phyloP scores from a whole-genome alignment of 106 monocot species.

The Hemerocallis citrina region DNA sequence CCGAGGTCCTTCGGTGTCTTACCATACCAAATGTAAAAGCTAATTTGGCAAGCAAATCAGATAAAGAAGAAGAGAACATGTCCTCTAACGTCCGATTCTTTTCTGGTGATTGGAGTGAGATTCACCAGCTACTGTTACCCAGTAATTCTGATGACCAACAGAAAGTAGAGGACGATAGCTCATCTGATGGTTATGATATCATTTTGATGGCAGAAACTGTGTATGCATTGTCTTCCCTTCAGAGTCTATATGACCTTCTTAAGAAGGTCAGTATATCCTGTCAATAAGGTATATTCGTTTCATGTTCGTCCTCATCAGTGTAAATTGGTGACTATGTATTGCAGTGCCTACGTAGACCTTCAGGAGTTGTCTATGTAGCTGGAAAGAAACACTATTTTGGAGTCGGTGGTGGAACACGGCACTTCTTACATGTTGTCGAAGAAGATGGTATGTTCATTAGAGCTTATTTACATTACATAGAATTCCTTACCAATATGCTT shows the following conservation, averaged over 20 bases:
- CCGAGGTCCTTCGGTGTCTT: constrained; percentile 65
- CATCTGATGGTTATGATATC: constrained; percentile 61
- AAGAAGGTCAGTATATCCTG: constrained; percentile 51
- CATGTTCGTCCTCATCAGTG: background rate
- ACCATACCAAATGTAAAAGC: constrained; percentile 78
- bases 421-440: constrained; percentile 61
- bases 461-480: background rate
- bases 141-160: constrained; percentile 3
- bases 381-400: constrained; percentile 99
- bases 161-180: background rate
- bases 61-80: background rate
- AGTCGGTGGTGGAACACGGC: constrained; percentile 93
- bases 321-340: constrained; percentile 5
- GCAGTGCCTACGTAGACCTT: constrained; percentile 45
- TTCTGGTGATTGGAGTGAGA: constrained; percentile 94
- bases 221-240: constrained; percentile 54
- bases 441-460: constrained; percentile 79
- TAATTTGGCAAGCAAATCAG: constrained; percentile 32
- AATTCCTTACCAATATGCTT: background rate
- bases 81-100: constrained; percentile 46
- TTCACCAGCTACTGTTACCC: constrained; percentile 50
- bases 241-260: constrained; percentile 59
- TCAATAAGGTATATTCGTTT: too few relatives aligned
- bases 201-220: constrained; percentile 97
- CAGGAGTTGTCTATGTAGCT: constrained; percentile 80